Evolutionary conservation across 495 filamentous ascomycete species (phyloP), one percentile per base, ranked within the genome.

Genomic region (Parachaetomium inaequale): DNA sequence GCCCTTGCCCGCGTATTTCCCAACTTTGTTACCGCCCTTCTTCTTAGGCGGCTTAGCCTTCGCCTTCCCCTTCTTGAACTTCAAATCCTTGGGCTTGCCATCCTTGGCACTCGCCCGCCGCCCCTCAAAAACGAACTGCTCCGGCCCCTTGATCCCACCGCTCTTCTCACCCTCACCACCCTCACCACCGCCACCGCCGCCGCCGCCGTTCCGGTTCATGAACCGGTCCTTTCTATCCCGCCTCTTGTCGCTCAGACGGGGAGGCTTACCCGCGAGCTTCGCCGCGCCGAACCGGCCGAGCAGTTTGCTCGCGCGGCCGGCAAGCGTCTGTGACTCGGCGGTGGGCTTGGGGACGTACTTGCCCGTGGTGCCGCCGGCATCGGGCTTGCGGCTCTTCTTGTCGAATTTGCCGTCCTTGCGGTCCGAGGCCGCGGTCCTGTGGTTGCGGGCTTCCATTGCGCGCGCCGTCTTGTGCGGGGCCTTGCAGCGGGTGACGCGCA

Each of bases 51-150:
- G 64, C 64, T 72, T 75, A 21, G 67, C 66, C 51, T 73, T 75
- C 34, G 72, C 80, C 45, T 74, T 70, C 59, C 70, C 75, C 38
- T 61, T 81, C 58, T 85, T 87, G 75, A 85, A 81, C 69, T 88
- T 87, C 42, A 88, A 75, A 58, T 84, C 84, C 72, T 78, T 84
- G 28, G 81, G 80, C 62, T 74, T 83, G 12, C 85, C 85, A 55
- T 81, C 83, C 66, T 78, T 86, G 52, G 74, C 85, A 66, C 75
- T 91, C 21, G 94, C 94, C 55, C 94, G 84, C 68, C 90, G 85
- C 4, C 94, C 94, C 73, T 98, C 94, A 72, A 98, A 96, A 10
- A 97, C 85, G 64, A 93, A 81, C 4, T 81, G 77, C 76, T 92
- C 85, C 3, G 86, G 85, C 6, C 76, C 72, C 69, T 79, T 86